Conservation (phyloP, 768 basidiomycete genomes). For the Collybia sordida region DNA sequence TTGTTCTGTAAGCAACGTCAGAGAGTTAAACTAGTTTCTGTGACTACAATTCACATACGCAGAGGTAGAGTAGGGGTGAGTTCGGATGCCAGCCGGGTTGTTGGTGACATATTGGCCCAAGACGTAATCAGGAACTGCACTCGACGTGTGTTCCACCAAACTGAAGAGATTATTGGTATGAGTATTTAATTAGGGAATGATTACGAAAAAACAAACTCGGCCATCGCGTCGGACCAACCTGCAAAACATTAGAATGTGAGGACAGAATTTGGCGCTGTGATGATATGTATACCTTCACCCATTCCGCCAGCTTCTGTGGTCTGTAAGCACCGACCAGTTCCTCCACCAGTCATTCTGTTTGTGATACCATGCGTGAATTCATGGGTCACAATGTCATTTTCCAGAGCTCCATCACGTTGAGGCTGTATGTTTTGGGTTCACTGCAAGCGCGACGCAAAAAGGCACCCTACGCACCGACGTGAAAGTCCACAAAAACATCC, state of each 20-base stretch:
- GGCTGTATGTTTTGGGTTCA: slow-evolving; percentile 28
- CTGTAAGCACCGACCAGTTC: slow-evolving; percentile 50
- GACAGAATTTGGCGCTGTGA: not conserved
- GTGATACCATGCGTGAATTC: slow-evolving; percentile 44
- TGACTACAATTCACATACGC: slow-evolving; percentile 20
- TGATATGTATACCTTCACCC: slow-evolving; percentile 40
- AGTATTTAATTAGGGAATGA: not conserved
- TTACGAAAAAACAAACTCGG: slow-evolving; percentile 18
- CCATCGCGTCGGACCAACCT: slow-evolving; percentile 45
- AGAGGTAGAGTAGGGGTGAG: slow-evolving; percentile 48
- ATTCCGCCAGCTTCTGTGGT: slow-evolving; percentile 55
- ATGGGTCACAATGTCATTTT: slow-evolving; percentile 43
- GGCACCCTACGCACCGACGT: slow-evolving; percentile 19
- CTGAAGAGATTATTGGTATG: slow-evolving; percentile 9
- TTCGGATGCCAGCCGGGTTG: slow-evolving; percentile 45
- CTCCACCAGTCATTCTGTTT: slow-evolving; percentile 49
- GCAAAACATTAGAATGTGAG: no score
- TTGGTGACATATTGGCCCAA: slow-evolving; percentile 47
- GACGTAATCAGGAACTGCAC: slow-evolving; percentile 26
- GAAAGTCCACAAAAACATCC: slow-evolving; percentile 35
- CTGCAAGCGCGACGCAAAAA: not conserved
- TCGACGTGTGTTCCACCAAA: slow-evolving; percentile 31
- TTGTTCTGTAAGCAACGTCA: slow-evolving; percentile 6
- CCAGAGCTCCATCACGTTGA: slow-evolving; percentile 52
- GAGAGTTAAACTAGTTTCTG: not conserved